Evolutionary conservation across 176 grass and related monocot species (phyloP), one percentile per base, ranked within the genome.

Genomic region (Areca catechu): DNA sequence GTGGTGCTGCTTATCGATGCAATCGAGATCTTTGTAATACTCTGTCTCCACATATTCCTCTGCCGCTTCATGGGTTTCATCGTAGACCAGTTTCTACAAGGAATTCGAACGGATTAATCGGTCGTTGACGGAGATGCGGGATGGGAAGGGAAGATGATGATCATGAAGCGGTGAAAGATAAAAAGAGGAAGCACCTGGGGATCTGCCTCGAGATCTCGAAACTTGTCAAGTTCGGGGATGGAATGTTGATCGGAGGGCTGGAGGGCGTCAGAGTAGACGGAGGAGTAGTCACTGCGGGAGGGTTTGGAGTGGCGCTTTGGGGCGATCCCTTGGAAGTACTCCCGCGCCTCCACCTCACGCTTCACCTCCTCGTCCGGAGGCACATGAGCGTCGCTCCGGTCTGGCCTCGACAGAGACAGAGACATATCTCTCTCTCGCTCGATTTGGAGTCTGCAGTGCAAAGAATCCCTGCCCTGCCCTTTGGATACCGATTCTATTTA

Each of bases 1-100:
- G 71, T 96, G 92, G 69, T 96, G 91, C 56, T 90, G 86, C 83
- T 90, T 76, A 66, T 68, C 86, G 60, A 87, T 77, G 73, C 74
- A 18, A 52, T 79, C 63, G 53, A 96, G 77, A 64, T 96, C 83
- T 68, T 82, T 71, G 57, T 90, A 90, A 78, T 96, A 96, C 65
- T 87, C 80, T 24, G 91, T 90, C 60, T 83, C 83, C 57, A 79
- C 74, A 63, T 86, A 96, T 74, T 96, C 86, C 52, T 96, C 91
- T 9, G 51, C 71, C 3, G 54, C 58, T 60, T 82, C 71, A 43
- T 43, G 34, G 49, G 57, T 74, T 15, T 79, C 86, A 24, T 86
- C 77, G 67, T 5, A 77, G 15, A 55, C 77, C 43, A 87, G 15
- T 49, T 86, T 84, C 86, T 96, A 73, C 66, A 30, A 52, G 27